A percentile compares a stretch with the other conserved stretches of the same genome.
phyloP scores from a whole-genome alignment of 2,329 filamentous ascomycete genomes.

The Talaromyces sp. region DNA sequence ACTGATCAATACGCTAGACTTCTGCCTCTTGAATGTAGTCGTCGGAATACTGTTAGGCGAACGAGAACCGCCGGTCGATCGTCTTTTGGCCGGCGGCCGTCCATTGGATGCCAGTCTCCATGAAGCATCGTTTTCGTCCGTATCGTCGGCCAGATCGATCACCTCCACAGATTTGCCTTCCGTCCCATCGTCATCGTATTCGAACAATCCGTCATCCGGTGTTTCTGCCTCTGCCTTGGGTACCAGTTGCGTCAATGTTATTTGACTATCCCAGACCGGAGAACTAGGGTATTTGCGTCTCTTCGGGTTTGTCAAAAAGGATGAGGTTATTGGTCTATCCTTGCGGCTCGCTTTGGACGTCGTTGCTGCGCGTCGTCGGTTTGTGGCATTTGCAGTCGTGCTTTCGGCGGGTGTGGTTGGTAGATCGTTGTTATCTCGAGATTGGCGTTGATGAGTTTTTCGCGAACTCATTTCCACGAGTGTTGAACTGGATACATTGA shows the following conservation, averaged over 20 bases:
- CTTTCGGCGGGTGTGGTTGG: conserved; percentile 12
- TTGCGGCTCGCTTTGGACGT: conserved; percentile 16
- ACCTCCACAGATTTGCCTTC: conserved; percentile 21
- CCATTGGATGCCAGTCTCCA: conserved; percentile 18
- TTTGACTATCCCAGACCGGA: conserved; percentile 29
- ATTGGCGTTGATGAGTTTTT: not conserved
- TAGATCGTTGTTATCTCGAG: not conserved
- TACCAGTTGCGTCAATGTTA: conserved; percentile 43
- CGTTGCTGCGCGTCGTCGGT: conserved; percentile 11
- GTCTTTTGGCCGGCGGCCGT: not conserved
- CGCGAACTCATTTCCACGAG: conserved; percentile 14
- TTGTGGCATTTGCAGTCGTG: not conserved
- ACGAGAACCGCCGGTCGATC: not conserved
- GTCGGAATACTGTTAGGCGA: conserved; percentile 10
- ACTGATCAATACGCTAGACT: not conserved
- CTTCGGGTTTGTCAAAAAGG: conserved; percentile 23
- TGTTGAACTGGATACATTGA: not conserved
- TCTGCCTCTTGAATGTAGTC: conserved; percentile 13
- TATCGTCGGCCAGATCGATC: conserved; percentile 27
- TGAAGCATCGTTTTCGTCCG: conserved; percentile 24
- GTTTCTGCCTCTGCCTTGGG: conserved; percentile 30
- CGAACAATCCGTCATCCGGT: conserved; percentile 25
- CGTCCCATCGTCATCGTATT: conserved; percentile 29
- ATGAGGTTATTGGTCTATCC: conserved; percentile 2
- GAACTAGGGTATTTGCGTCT: conserved; percentile 18